Conservation (phyloP, 495 filamentous ascomycete species). For the Cercophora scortea region DNA sequence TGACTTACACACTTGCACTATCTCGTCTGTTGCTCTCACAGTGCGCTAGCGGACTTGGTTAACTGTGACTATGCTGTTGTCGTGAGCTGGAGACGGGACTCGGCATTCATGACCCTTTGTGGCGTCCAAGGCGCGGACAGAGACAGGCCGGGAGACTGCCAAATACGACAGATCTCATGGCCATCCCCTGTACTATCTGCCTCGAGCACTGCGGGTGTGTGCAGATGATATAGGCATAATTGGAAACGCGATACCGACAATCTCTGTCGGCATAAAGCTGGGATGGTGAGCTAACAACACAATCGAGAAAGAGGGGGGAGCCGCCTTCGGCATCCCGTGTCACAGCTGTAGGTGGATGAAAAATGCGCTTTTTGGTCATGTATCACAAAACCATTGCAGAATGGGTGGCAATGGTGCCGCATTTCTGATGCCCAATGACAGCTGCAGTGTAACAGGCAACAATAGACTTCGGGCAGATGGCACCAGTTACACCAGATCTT, state of each 20-base stretch:
- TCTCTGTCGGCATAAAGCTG: too few species aligned
- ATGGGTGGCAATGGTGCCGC: not conserved
- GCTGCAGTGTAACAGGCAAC: constrained; percentile 4
- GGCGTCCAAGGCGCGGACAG: too few species aligned
- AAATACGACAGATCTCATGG: too few species aligned
- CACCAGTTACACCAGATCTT: constrained; percentile 12
- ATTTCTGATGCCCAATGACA: constrained; percentile 1
- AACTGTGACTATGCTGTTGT: not conserved
- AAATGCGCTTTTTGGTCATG: not conserved
- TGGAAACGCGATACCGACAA: too few species aligned
- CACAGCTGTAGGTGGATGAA: not conserved
- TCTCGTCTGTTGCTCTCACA: not conserved
- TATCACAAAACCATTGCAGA: not conserved
- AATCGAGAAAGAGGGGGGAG: not conserved
- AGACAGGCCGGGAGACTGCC: too few species aligned
- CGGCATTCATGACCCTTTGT: too few species aligned
- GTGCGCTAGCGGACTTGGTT: not conserved
- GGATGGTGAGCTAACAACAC: not conserved
- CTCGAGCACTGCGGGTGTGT: too few species aligned
- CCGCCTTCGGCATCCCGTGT: not conserved
- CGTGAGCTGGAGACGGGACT: too few species aligned
- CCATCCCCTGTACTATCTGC: too few species aligned
- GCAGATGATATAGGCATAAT: too few species aligned
- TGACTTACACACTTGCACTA: too few species aligned
- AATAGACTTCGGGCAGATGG: not conserved